phyloP scores from a whole-genome alignment of 2,329 filamentous ascomycete species.

The Chlorencoelia australis region DNA sequence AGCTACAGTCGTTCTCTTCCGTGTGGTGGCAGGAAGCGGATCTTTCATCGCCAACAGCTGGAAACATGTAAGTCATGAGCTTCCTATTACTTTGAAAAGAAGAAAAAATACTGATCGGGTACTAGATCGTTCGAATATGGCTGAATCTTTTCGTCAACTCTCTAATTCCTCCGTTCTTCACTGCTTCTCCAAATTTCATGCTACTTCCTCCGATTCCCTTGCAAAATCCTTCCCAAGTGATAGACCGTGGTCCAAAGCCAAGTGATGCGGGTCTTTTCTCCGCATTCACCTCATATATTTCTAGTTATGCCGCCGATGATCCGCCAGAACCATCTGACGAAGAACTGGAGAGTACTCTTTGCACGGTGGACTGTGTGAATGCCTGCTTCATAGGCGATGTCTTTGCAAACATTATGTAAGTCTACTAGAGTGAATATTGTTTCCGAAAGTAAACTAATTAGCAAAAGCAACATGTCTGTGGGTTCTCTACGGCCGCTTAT shows the following conservation, averaged over 20 bases:
- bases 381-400: conserved; percentile 78
- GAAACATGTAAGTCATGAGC: conserved; percentile 53
- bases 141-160: conserved; percentile 95
- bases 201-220: conserved; percentile 75
- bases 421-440: conserved; percentile 11
- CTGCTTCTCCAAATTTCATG: conserved; percentile 46
- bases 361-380: conserved; percentile 87
- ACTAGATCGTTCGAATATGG: conserved; percentile 78
- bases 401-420: conserved; percentile 72
- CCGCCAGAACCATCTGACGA: conserved; percentile 96
- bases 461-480: conserved; percentile 52
- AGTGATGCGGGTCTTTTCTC: conserved; percentile 83
- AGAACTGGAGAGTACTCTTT: conserved; percentile 90
- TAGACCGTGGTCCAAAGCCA: conserved; percentile 72
- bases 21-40: conserved; percentile 81
- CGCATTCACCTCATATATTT: conserved; percentile 90
- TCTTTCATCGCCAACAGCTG: conserved; percentile 64
- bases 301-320: conserved; percentile 97
- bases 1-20: conserved; percentile 89
- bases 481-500: conserved; percentile 53
- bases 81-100: conserved; percentile 31
- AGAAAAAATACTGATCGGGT: conserved; percentile 12
- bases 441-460: conserved; percentile 27
- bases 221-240: conserved; percentile 83
- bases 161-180: conserved; percentile 71